These are phyloP conservation scores for Austroboletus novae-zelandiae DNA, from an alignment of 1,284 basidiomycete genomes.

Conservation along the genomic window DNA sequence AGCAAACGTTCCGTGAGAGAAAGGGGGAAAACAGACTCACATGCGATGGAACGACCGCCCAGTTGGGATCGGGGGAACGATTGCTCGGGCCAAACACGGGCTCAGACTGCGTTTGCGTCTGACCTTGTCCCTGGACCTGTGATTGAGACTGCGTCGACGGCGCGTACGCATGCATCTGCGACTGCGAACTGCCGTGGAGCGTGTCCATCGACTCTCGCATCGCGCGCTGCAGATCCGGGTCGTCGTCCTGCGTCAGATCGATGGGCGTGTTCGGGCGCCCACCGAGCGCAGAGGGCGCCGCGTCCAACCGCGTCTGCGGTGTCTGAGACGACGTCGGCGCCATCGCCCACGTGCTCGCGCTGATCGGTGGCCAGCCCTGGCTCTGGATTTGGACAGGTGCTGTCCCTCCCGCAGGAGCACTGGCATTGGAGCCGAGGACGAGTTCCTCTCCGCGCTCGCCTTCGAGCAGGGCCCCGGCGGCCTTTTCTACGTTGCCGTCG, in stretches of 20 bases:
- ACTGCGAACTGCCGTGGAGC: constrained; percentile 10
- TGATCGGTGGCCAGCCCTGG: constrained; percentile 14
- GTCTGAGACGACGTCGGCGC: constrained; percentile 3
- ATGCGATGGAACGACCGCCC: constrained; percentile 68
- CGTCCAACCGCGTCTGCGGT: constrained; percentile 3
- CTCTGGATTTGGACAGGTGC: not conserved
- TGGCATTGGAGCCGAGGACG: not conserved
- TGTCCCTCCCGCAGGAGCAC: not conserved
- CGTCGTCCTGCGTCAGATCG: constrained; percentile 58
- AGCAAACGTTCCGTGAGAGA: not conserved
- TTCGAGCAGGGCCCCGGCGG: constrained; percentile 56
- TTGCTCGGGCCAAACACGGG: constrained; percentile 55
- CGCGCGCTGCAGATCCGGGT: constrained; percentile 49
- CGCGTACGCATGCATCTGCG: constrained; percentile 11
- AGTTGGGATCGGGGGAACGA: constrained; percentile 58
- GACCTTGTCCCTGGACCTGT: not conserved
- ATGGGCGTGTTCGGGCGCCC: constrained; percentile 40
- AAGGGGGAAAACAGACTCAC: constrained; percentile 33
- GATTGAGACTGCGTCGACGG: constrained; percentile 6
- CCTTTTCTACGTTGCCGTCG: constrained; percentile 58
- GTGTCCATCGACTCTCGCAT: constrained; percentile 51
- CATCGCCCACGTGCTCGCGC: not conserved
- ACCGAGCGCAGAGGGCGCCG: constrained; percentile 18
- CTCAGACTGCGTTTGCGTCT: not conserved
- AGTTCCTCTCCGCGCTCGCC: constrained; percentile 44